Evolutionary conservation across 1,139 yeast species (phyloP), one percentile per base, ranked within the genome.

Genomic region (Taphrina wiesneri): DNA sequence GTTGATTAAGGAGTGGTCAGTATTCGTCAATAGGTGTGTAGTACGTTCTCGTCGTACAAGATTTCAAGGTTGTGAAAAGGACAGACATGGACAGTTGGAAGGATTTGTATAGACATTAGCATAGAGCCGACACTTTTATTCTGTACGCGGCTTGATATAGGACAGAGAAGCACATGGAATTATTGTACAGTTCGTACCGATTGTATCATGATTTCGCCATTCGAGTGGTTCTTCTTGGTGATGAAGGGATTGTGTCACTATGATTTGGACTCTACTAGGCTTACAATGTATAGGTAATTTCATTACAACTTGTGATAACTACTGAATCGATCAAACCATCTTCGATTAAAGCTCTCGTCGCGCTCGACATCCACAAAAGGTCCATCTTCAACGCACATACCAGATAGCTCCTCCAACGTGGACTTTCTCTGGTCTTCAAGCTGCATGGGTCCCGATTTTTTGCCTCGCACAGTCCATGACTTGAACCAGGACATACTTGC

Each of bases 271-370:
- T 17, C 45, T 15, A 15, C 7, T 39, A 15, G 45, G 6, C n/a
- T 17, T n/a, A n/a, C n/a, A n/a, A n/a, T n/a, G n/a, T n/a, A n/a
- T n/a, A n/a, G n/a, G n/a, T n/a, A n/a, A n/a, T n/a, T n/a, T n/a
- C n/a, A n/a, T n/a, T 45, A 45, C 49, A 45, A 21, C n/a, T 45
- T 45, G n/a, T 11, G 25, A 9, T 45, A 28, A 6, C 0, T 45
- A n/a, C 49, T 45, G 30, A 45, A 45, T 2, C 46, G 41, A 19
- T 59, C 63, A n/a, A 47, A 59, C 56, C 54, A 59, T 6, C 56
- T 30, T 13, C 63, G 45, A 34, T 59, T 59, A 56, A 34, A 59
- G 28, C 46, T 34, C 26, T 47, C 56, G 26, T 59, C 63, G 9
- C 47, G 45, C 56, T 46, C 30, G 26, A 59, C 56, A 59, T 52